These are phyloP conservation scores for Neofusicoccum laricinum DNA, from an alignment of 2,329 filamentous ascomycete genomes.

Conservation along the genomic window DNA sequence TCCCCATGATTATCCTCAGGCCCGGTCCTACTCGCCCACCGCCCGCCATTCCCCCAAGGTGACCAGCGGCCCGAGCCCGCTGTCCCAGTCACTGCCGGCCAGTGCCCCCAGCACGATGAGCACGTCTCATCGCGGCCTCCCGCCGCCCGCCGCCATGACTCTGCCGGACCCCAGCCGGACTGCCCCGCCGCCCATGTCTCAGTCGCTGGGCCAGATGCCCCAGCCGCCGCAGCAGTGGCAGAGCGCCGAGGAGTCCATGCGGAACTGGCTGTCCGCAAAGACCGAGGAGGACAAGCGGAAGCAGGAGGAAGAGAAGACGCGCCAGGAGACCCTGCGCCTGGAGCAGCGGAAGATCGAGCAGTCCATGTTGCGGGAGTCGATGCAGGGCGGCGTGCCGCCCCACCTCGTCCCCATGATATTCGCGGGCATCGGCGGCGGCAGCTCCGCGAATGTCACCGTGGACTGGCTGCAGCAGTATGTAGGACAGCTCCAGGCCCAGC, in stretches of 20 bases:
- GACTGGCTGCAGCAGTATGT: constrained; percentile 53
- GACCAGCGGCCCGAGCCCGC: constrained; percentile 37
- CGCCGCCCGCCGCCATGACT: constrained; percentile 53
- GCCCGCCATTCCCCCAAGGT: constrained; percentile 39
- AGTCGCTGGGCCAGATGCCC: constrained; percentile 42
- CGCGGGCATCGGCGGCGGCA: constrained; percentile 49
- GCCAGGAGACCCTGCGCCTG: constrained; percentile 48
- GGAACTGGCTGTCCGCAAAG: constrained; percentile 51
- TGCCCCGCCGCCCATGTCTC: constrained; percentile 29
- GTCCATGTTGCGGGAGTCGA: constrained; percentile 51
- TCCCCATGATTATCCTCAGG: constrained; percentile 49
- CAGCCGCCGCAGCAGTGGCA: constrained; percentile 47
- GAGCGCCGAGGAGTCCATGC: constrained; percentile 51
- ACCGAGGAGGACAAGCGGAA: constrained; percentile 52
- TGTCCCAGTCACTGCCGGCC: constrained; percentile 35
- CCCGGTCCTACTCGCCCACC: constrained; percentile 37
- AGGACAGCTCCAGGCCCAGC: constrained; percentile 43
- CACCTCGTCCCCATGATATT: constrained; percentile 54
- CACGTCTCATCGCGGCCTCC: constrained; percentile 52
- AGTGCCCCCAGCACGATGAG: constrained; percentile 46
- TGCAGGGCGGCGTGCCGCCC: constrained; percentile 51
- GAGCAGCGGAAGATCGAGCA: constrained; percentile 54
- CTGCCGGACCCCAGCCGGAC: constrained; percentile 47
- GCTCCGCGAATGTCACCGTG: constrained; percentile 46
- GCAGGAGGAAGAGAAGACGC: constrained; percentile 54